These are phyloP conservation scores for Microcyclospora tardicrescens DNA, from an alignment of 2,329 filamentous ascomycete genomes.

Conservation along the genomic window DNA sequence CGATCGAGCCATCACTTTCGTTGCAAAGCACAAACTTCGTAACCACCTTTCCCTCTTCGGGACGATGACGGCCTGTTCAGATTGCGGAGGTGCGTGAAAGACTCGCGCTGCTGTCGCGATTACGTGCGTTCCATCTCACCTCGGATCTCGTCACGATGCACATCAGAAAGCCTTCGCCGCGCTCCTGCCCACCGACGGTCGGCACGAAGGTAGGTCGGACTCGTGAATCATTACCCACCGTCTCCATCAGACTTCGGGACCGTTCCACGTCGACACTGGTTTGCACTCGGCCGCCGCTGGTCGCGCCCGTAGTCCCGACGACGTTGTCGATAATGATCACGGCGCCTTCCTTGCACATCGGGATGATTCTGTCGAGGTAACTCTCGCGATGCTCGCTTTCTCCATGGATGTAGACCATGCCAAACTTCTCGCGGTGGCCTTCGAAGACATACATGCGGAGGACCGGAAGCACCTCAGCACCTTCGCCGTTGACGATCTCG, in stretches of 20 bases:
- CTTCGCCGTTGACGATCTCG: slow-evolving; percentile 9
- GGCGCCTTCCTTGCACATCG: slow-evolving; percentile 7
- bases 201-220: slow-evolving; percentile 33
- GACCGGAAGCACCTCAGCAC: slow-evolving; percentile 10
- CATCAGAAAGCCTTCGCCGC: slow-evolving; percentile 33
- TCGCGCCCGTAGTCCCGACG: slow-evolving; percentile 18
- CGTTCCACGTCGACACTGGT: slow-evolving; percentile 8
- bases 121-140: neutral
- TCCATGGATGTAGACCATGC: slow-evolving; percentile 16
- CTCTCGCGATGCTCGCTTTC: slow-evolving; percentile 12
- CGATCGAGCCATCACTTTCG: too few species aligned
- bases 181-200: slow-evolving; percentile 33
- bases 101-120: too few species aligned
- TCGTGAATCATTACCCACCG: slow-evolving; percentile 29
- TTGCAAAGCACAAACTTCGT: too few species aligned
- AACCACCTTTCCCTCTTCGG: too few species aligned
- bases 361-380: slow-evolving; percentile 8
- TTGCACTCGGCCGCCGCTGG: slow-evolving; percentile 19
- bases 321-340: slow-evolving; percentile 15
- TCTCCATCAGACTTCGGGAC: slow-evolving; percentile 28
- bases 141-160: slow-evolving; percentile 6
- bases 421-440: slow-evolving; percentile 10
- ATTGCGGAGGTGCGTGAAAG: too few species aligned
- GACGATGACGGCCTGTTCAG: too few species aligned
- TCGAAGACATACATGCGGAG: slow-evolving; percentile 8